Evolutionary conservation across 768 basidiomycete genomes (phyloP).

Genomic region (Pleurotus salmoneostramineus): DNA sequence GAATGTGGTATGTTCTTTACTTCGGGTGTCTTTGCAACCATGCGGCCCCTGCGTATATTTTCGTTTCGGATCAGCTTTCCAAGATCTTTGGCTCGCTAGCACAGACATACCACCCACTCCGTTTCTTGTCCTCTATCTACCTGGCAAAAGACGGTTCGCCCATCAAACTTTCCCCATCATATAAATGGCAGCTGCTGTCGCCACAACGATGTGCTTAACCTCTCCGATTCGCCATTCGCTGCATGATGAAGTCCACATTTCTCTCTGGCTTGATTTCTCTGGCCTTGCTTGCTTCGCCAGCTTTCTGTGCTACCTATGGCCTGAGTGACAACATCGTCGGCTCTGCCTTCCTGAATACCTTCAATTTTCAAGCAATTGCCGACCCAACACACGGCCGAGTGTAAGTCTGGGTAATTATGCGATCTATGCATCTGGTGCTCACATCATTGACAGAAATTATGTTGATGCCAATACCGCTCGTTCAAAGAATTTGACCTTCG

Average conservation of each 20-base stretch:
- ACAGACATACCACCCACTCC: background rate
- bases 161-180: background rate
- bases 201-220: background rate
- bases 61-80: background rate
- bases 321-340: conserved; percentile 39
- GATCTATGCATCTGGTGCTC: background rate
- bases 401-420: background rate
- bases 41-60: background rate
- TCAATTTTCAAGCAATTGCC: conserved; percentile 41
- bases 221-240: background rate
- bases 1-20: background rate
- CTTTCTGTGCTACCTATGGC: conserved; percentile 37
- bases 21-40: background rate
- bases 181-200: background rate
- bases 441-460: conserved; percentile 29
- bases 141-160: background rate
- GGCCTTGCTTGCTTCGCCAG: conserved; percentile 7
- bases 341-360: conserved; percentile 42
- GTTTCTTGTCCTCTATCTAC: background rate
- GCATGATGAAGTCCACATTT: background rate
- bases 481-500: conserved; percentile 52
- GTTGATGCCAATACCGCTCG: conserved; percentile 45
- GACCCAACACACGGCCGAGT: conserved; percentile 64
- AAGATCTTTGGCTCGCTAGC: background rate
- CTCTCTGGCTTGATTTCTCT: background rate